Evolutionary conservation across 805 yeast genomes (phyloP), one percentile per base, ranked within the genome.

Genomic region (Metschnikowia aberdeeniae): DNA sequence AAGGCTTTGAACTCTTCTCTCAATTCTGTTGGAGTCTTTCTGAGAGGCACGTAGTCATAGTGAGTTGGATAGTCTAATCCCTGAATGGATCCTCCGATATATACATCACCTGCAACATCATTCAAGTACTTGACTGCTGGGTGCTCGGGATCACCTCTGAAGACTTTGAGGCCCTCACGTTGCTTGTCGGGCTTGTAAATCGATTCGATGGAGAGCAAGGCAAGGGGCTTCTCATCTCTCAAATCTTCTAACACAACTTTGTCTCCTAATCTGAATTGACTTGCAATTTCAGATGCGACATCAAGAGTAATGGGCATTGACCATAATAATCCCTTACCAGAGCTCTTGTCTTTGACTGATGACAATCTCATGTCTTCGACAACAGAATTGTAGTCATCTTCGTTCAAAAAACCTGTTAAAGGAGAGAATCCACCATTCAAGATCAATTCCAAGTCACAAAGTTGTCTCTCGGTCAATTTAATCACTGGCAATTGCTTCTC

Each of bases 131-230:
- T 75, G 58, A 86, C 75, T 10, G 97, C 97, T 17, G 97, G 97
- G 68, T 90, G 98, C 66, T 92, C 97, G 36, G 95, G 90, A 65
- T 92, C 97, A 51, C 97, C 98, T 64, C 97, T 82, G 71, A 89
- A 92, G 26, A 89, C 97, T 62, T 83, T 77, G 54, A 79, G 67
- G 43, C 97, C 97, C 72, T 90, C 98, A 14, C 63, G 62, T 45
- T 70, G 60, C 74, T 92, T 92, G 67, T 90, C 76, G 55, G 96
- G 97, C 57, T 74, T 74, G 73, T 85, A 90, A 29, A 87, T 78
- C 52, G 89, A 93, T 47, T 76, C 81, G 20, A 90, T 73, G 9
- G 95, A 84, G 60, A 90, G 70, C 55, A 90, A 80, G 24, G 97
- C 97, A 57, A 90, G 73, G 1, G 88, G 80, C 43, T 77, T 68